Percentiles rank a stretch among this genome's conserved stretches.
Evolutionary conservation across 2,329 filamentous ascomycete species (phyloP).

Genomic region (Macrophomina tecta): DNA sequence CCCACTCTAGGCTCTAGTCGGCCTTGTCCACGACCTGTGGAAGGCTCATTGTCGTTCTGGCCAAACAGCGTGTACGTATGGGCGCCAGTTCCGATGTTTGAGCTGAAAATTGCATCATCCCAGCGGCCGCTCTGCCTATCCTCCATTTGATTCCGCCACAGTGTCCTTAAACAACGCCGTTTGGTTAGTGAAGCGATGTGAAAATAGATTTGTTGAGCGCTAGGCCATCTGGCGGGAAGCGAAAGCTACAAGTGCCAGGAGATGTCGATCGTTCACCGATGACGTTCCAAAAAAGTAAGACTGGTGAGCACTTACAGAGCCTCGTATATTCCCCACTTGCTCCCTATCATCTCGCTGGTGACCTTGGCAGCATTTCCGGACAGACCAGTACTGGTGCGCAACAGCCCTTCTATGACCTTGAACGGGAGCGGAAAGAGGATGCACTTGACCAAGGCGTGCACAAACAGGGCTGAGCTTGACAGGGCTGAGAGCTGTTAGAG

Average conservation of each 20-base stretch:
- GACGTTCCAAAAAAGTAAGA: background rate
- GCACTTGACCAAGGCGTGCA: constrained; percentile 1
- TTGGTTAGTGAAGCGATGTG: background rate
- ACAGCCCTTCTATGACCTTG: background rate
- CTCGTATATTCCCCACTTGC: constrained; percentile 9
- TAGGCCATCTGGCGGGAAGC: background rate
- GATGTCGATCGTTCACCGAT: background rate
- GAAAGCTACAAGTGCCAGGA: background rate
- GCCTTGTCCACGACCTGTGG: background rate
- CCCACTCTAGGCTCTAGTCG: background rate
- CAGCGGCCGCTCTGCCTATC: constrained; percentile 8
- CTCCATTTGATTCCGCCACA: constrained; percentile 16
- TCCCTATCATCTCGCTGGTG: constrained; percentile 13
- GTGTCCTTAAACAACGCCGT: background rate
- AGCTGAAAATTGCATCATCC: background rate
- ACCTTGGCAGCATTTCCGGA: background rate
- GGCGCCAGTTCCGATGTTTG: background rate
- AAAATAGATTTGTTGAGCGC: background rate
- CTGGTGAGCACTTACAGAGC: constrained; percentile 2
- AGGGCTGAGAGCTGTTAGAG: background rate
- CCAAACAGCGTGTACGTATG: constrained; percentile 12
- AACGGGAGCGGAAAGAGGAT: constrained; percentile 1
- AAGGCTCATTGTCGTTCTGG: background rate
- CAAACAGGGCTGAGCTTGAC: constrained; percentile 1
- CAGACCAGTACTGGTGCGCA: background rate